Conservation (phyloP, 306 rosid species). For the Styphnolobium japonicum region DNA sequence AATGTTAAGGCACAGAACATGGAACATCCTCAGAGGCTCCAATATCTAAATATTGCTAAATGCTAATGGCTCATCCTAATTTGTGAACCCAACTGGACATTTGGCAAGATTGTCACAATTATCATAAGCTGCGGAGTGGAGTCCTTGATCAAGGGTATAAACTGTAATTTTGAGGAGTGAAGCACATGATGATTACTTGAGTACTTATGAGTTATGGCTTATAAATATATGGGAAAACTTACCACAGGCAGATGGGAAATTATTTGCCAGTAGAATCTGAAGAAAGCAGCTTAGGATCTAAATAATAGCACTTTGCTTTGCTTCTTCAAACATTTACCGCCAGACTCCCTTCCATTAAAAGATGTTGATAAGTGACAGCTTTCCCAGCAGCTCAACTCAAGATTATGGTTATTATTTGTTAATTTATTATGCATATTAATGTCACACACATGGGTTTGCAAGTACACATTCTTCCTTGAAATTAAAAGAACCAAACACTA, state of each 20-base stretch:
- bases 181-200: neutral
- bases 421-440: neutral
- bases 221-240: neutral
- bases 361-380: neutral
- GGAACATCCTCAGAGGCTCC: neutral
- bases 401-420: neutral
- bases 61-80: neutral
- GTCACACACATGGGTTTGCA: neutral
- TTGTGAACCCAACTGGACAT: neutral
- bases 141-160: neutral
- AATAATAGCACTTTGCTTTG: neutral
- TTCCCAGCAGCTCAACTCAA: constrained; percentile 5
- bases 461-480: neutral
- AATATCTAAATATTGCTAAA: neutral
- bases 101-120: neutral
- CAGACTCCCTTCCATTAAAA: neutral
- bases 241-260: neutral
- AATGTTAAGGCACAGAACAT: neutral
- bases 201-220: neutral
- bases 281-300: neutral
- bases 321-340: constrained; percentile 1
- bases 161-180: neutral
- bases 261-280: neutral
- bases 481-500: constrained; percentile 10
- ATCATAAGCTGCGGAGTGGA: neutral